These are phyloP conservation scores for Phoma herbarum DNA, from an alignment of 2,329 filamentous ascomycete genomes.

Conservation along the genomic window DNA sequence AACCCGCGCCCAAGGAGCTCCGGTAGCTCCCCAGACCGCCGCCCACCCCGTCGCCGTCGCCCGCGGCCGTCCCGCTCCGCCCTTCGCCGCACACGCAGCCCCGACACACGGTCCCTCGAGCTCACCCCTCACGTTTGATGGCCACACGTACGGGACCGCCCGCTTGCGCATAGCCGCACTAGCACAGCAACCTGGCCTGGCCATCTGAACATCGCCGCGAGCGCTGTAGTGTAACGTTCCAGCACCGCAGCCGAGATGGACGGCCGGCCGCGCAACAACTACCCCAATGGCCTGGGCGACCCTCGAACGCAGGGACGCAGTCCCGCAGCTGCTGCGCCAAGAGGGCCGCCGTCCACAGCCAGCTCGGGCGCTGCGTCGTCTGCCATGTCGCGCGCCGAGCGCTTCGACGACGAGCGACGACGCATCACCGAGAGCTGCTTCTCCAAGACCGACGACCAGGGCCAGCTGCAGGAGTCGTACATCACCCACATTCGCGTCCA, in stretches of 20 bases:
- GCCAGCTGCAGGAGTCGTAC: constrained; percentile 88
- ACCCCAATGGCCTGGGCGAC: constrained; percentile 40
- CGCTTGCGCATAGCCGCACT: constrained; percentile 28
- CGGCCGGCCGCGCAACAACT: constrained; percentile 44
- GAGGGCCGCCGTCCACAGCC: constrained; percentile 38
- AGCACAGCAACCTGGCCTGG: background rate
- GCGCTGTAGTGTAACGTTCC: constrained; percentile 18
- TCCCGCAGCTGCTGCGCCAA: constrained; percentile 38
- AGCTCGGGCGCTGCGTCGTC: constrained; percentile 39
- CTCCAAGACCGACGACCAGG: constrained; percentile 85
- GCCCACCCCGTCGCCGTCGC: background rate
- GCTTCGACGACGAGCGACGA: constrained; percentile 95
- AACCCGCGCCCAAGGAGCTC: constrained; percentile 1
- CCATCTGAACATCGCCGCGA: background rate
- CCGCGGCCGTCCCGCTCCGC: constrained; percentile 8
- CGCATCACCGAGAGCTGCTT: constrained; percentile 97
- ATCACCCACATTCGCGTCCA: constrained; percentile 95
- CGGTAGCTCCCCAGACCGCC: background rate
- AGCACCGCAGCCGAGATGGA: constrained; percentile 40
- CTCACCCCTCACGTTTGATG: constrained; percentile 32
- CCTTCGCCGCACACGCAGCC: constrained; percentile 14
- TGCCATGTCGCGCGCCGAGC: constrained; percentile 70
- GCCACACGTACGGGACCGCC: constrained; percentile 26
- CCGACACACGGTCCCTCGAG: constrained; percentile 26
- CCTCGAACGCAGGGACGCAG: constrained; percentile 32